Percentiles rank a stretch among this genome's conserved stretches.
Evolutionary conservation across 2,329 filamentous ascomycete genomes (phyloP).

Genomic region (Nothophaeocryptopus gaeumannii): DNA sequence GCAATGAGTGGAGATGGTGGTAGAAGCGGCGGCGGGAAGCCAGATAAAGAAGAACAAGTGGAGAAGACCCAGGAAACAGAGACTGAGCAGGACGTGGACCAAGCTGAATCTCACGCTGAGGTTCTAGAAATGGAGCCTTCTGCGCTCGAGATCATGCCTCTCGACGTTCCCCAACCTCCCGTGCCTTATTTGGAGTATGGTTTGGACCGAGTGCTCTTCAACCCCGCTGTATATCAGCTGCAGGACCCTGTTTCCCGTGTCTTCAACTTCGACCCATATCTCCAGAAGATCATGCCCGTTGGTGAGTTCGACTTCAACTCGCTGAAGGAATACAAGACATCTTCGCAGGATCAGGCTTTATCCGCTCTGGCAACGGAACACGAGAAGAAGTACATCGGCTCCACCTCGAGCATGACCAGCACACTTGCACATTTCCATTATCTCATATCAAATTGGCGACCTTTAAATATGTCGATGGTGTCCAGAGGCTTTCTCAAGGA

Average conservation of each 20-base stretch:
- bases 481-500: constrained; percentile 61
- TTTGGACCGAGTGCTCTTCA: constrained; percentile 89
- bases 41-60: not conserved
- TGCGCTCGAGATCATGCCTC: constrained; percentile 36
- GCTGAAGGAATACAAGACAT: constrained; percentile 83
- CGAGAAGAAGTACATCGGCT: constrained; percentile 81
- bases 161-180: constrained; percentile 47
- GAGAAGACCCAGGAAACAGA: not conserved
- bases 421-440: constrained; percentile 89
- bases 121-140: constrained; percentile 12
- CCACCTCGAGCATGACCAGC: constrained; percentile 93
- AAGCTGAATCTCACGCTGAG: constrained; percentile 5
- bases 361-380: constrained; percentile 64
- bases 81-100: not conserved
- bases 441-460: constrained; percentile 79
- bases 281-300: constrained; percentile 89
- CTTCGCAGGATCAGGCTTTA: constrained; percentile 75
- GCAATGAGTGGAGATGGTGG: constrained; percentile 1
- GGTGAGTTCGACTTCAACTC: constrained; percentile 88
- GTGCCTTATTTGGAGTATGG: constrained; percentile 69
- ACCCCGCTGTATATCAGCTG: constrained; percentile 85
- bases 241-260: constrained; percentile 84
- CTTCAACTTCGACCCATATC: constrained; percentile 95
- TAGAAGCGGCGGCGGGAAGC: not conserved
- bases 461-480: constrained; percentile 63